Conservation (phyloP, 306 rosid genomes). For the Ormosia emarginata region DNA sequence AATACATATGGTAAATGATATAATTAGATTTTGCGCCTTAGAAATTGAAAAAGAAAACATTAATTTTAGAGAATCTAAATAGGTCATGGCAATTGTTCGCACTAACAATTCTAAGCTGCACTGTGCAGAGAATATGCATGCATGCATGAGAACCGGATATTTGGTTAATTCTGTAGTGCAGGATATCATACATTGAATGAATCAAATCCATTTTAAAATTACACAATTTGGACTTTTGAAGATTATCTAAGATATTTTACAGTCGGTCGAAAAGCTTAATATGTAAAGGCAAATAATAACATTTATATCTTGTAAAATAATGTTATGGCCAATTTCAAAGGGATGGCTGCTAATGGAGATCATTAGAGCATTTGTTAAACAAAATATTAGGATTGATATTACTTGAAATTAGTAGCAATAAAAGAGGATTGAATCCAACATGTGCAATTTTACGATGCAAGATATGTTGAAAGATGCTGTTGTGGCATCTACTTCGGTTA, state of each 20-base stretch:
- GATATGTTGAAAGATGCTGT: slow-evolving; percentile 25
- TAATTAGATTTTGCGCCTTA: background rate
- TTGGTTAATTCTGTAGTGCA: background rate
- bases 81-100: background rate
- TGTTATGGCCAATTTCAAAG: background rate
- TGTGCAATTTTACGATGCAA: slow-evolving; percentile 44
- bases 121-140: background rate
- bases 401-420: background rate
- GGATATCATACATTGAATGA: background rate
- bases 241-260: no score
- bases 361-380: background rate
- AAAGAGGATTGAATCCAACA: slow-evolving; percentile 28
- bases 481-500: slow-evolving; percentile 30
- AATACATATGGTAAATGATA: background rate
- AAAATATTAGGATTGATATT: background rate
- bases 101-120: background rate
- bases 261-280: background rate
- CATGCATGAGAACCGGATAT: background rate
- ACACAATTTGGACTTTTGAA: background rate
- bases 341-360: background rate
- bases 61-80: background rate
- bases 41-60: background rate
- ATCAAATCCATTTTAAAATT: background rate
- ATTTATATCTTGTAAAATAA: background rate
- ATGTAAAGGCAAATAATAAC: background rate